Conservation (phyloP, 768 basidiomycete genomes). For the Termitomyces sp. region DNA sequence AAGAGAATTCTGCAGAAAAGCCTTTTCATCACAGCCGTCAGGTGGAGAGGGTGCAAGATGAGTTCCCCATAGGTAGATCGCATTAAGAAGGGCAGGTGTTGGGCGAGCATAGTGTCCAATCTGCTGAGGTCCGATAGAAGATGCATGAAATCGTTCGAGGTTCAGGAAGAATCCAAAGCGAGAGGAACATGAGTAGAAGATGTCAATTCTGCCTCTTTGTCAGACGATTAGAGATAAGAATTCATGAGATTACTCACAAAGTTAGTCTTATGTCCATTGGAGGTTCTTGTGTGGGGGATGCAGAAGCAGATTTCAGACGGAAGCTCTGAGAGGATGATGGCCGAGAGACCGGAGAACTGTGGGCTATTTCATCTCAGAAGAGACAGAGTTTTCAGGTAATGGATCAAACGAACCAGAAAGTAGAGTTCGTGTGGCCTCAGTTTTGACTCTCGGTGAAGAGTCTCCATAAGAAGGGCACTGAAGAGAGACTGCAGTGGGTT, state of each 20-base stretch:
- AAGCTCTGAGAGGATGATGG: not conserved
- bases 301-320: not conserved
- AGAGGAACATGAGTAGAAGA: slow-evolving; percentile 36
- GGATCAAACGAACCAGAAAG: not conserved
- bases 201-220: slow-evolving; percentile 16
- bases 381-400: not conserved
- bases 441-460: not conserved
- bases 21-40: slow-evolving; percentile 22
- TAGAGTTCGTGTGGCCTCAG: not conserved
- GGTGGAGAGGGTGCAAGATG: slow-evolving; percentile 23
- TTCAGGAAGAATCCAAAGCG: slow-evolving; percentile 53
- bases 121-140: slow-evolving; percentile 22
- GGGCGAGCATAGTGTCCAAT: slow-evolving; percentile 27
- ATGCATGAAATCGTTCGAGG: slow-evolving; percentile 33
- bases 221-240: not conserved
- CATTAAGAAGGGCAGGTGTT: slow-evolving; percentile 30
- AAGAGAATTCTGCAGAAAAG: slow-evolving; percentile 33
- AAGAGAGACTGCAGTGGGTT: slow-evolving; percentile 2
- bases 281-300: slow-evolving; percentile 4
- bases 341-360: not conserved
- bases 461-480: slow-evolving; percentile 13
- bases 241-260: slow-evolving; percentile 4
- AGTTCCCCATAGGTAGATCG: slow-evolving; percentile 32
- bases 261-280: slow-evolving; percentile 10
- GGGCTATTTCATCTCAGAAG: not conserved